A percentile compares a stretch with the other conserved stretches of the same genome.
Evolutionary conservation across 768 basidiomycete genomes (phyloP).

Genomic region (Collybiopsis luxurians): DNA sequence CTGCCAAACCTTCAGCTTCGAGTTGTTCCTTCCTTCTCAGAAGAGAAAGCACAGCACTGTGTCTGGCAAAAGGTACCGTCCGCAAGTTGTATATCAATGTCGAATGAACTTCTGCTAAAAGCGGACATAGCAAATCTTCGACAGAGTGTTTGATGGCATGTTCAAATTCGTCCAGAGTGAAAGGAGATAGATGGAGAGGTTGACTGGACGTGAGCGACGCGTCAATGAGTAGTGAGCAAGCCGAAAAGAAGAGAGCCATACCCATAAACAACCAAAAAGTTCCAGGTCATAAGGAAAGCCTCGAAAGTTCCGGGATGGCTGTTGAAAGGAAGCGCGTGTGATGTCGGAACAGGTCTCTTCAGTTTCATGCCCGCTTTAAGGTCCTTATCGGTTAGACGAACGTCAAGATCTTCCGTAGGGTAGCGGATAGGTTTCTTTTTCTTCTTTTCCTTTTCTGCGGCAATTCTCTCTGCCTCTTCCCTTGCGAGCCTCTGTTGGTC

Average conservation of each 20-base stretch:
- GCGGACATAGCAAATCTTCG: constrained; percentile 63
- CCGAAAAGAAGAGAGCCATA: constrained; percentile 32
- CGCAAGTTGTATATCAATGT: constrained; percentile 85
- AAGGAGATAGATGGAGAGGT: constrained; percentile 82
- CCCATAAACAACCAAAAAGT: constrained; percentile 93
- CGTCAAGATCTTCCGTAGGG: constrained; percentile 89
- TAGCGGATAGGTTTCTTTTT: constrained; percentile 91
- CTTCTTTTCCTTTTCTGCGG: constrained; percentile 75
- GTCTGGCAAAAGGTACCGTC: constrained; percentile 76
- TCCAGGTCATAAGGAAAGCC: constrained; percentile 88
- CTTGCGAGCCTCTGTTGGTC: constrained; percentile 63
- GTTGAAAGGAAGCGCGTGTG: constrained; percentile 65
- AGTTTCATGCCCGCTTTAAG: constrained; percentile 74
- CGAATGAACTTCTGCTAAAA: constrained; percentile 88
- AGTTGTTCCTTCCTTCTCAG: constrained; percentile 42
- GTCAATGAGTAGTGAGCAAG: constrained; percentile 7
- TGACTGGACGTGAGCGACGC: constrained; percentile 44
- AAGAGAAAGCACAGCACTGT: constrained; percentile 72
- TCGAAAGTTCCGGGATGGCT: constrained; percentile 69
- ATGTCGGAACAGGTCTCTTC: constrained; percentile 64
- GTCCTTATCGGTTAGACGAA: constrained; percentile 77
- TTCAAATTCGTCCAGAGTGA: constrained; percentile 93
- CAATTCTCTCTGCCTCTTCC: constrained; percentile 69
- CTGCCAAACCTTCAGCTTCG: constrained; percentile 37
- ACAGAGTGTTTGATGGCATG: constrained; percentile 77